Percentiles rank a stretch among this genome's conserved stretches.
These are phyloP conservation scores for Metschnikowia picachoensis DNA, from an alignment of 805 yeast genomes.

Conservation along the genomic window DNA sequence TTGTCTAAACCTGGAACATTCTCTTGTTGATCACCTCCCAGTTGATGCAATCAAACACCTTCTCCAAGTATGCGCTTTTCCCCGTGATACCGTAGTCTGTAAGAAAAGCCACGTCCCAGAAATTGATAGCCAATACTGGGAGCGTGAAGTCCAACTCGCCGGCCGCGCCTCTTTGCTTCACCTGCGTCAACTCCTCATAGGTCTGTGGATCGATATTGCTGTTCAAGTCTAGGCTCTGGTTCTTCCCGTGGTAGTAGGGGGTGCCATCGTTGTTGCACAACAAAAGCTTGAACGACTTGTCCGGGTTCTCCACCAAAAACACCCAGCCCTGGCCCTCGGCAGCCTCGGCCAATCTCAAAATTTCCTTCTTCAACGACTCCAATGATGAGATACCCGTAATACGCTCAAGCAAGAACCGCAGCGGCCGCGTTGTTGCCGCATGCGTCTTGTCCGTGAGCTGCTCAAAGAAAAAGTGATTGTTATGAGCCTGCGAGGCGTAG, in stretches of 20 bases:
- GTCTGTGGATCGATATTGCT: constrained; percentile 60
- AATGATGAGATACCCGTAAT: constrained; percentile 36
- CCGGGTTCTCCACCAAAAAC: constrained; percentile 62
- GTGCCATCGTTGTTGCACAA: constrained; percentile 72
- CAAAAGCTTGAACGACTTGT: constrained; percentile 52
- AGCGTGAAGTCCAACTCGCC: constrained; percentile 57
- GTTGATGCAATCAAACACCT: constrained; percentile 73
- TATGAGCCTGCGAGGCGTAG: constrained; percentile 85
- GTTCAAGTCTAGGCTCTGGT: constrained; percentile 73
- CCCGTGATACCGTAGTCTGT: constrained; percentile 81
- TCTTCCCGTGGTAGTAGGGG: constrained; percentile 65
- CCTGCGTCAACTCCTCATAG: constrained; percentile 41
- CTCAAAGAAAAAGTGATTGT: constrained; percentile 84
- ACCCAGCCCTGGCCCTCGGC: constrained; percentile 73
- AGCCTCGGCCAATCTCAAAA: constrained; percentile 49
- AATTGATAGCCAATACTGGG: constrained; percentile 72
- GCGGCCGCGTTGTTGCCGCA: constrained; percentile 35
- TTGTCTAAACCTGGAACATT: constrained; percentile 34
- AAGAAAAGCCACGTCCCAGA: constrained; percentile 89
- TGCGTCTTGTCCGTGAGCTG: constrained; percentile 42
- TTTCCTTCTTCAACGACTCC: constrained; percentile 48
- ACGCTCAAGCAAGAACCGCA: constrained; percentile 36
- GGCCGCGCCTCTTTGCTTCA: constrained; percentile 39
- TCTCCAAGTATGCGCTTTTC: constrained; percentile 64
- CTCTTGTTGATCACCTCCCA: constrained; percentile 72